Evolutionary conservation across 345 rosid genomes (phyloP).

Genomic region (Litchi chinensis): DNA sequence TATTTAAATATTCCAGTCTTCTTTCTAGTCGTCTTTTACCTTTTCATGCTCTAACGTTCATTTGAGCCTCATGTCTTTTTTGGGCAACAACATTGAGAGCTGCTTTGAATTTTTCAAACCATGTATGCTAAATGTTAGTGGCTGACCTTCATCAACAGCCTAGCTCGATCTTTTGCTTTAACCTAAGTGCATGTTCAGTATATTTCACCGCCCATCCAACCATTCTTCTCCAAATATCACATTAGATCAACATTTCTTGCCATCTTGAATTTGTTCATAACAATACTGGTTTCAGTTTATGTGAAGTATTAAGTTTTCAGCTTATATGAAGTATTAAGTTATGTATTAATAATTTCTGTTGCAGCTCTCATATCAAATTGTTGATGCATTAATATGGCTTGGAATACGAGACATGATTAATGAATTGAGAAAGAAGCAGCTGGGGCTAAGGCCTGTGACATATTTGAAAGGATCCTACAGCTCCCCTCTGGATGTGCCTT

Average conservation of each 20-base stretch:
- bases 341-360: background rate
- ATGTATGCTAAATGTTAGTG: background rate
- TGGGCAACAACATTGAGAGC: background rate
- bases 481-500: slow-evolving; percentile 45
- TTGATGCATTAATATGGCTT: slow-evolving; percentile 53
- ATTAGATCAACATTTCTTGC: background rate
- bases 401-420: slow-evolving; percentile 59
- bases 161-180: background rate
- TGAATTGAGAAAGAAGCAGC: slow-evolving; percentile 50
- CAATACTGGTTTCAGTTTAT: background rate
- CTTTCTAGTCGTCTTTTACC: background rate
- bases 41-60: background rate
- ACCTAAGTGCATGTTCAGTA: background rate
- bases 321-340: background rate
- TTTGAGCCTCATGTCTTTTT: background rate
- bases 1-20: background rate
- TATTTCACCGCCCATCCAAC: background rate
- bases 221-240: background rate
- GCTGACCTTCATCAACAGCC: slow-evolving; percentile 4
- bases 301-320: background rate
- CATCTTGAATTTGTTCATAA: background rate
- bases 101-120: background rate
- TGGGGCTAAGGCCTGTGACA: slow-evolving; percentile 50
- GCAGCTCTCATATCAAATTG: slow-evolving; percentile 63
- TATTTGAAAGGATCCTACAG: slow-evolving; percentile 48